phyloP scores from a whole-genome alignment of 2,329 filamentous ascomycete genomes.

The Aspergillus sclerotialis region DNA sequence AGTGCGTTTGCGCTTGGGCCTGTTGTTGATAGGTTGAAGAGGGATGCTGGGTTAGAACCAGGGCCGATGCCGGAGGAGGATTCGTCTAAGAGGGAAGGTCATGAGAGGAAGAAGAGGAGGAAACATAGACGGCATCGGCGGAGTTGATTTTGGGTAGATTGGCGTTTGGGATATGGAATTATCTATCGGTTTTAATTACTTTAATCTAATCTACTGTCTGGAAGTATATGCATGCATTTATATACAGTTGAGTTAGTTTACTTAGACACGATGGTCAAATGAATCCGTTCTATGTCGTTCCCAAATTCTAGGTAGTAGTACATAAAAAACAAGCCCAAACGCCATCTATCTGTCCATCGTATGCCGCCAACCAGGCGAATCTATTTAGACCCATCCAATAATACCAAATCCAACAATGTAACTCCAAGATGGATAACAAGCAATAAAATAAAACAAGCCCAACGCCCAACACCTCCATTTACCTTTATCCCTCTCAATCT shows the following conservation, averaged over 20 bases:
- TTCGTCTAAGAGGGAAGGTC: background rate
- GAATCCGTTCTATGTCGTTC: background rate
- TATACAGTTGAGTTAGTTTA: no score
- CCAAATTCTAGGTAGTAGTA: background rate
- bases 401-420: no score
- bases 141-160: background rate
- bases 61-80: slow-evolving; percentile 3
- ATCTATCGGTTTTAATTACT: background rate
- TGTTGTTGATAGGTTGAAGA: slow-evolving; percentile 51
- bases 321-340: background rate
- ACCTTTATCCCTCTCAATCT: no score
- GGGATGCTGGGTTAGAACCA: slow-evolving; percentile 32
- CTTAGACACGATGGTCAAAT: background rate
- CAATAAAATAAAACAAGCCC: background rate
- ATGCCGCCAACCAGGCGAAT: no score
- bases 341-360: no score
- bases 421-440: no score
- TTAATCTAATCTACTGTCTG: background rate
- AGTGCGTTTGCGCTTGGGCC: slow-evolving; percentile 64
- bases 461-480: background rate
- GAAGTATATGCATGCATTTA: background rate
- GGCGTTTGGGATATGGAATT: background rate
- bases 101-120: background rate
- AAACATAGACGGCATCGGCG: slow-evolving; percentile 10
- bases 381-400: no score